These are phyloP conservation scores for Yamadazyma pseudoaaseri DNA, from an alignment of 1,139 yeast species.

Conservation along the genomic window DNA sequence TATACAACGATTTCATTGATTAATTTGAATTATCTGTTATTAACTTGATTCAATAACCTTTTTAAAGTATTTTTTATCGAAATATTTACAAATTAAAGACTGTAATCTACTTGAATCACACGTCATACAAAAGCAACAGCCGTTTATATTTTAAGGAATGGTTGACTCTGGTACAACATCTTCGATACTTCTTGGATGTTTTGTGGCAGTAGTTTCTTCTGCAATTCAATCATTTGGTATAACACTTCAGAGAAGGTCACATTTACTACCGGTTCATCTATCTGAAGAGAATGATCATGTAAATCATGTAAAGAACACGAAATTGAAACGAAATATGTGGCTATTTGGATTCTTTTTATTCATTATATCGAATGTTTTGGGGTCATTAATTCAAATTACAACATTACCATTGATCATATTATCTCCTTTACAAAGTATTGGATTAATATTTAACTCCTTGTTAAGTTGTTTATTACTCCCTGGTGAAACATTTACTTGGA, in stretches of 20 bases:
- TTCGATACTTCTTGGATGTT: constrained; percentile 54
- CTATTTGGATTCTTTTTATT: constrained; percentile 70
- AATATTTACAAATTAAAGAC: too few species aligned
- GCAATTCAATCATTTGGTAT: constrained; percentile 83
- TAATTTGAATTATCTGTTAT: too few species aligned
- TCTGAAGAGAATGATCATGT: constrained; percentile 17
- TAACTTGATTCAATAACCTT: too few species aligned
- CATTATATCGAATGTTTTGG: constrained; percentile 71
- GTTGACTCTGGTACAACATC: constrained; percentile 8
- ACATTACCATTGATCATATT: constrained; percentile 78
- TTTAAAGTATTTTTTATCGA: too few species aligned
- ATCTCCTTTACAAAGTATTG: constrained; percentile 84
- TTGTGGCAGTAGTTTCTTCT: constrained; percentile 74
- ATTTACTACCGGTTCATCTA: constrained; percentile 36
- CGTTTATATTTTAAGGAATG: too few species aligned
- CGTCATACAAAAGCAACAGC: too few species aligned
- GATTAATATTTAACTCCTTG: constrained; percentile 76
- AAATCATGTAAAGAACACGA: constrained; percentile 25
- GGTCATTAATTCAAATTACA: constrained; percentile 80
- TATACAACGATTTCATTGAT: too few species aligned
- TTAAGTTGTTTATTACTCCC: constrained; percentile 68
- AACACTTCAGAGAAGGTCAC: constrained; percentile 81
- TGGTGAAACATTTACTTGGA: constrained; percentile 62
- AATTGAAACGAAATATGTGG: constrained; percentile 67
- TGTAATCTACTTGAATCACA: too few species aligned